Evolutionary conservation across 1,284 basidiomycete genomes (phyloP), one percentile per base, ranked within the genome.

Genomic region (Fistulina hepatica): DNA sequence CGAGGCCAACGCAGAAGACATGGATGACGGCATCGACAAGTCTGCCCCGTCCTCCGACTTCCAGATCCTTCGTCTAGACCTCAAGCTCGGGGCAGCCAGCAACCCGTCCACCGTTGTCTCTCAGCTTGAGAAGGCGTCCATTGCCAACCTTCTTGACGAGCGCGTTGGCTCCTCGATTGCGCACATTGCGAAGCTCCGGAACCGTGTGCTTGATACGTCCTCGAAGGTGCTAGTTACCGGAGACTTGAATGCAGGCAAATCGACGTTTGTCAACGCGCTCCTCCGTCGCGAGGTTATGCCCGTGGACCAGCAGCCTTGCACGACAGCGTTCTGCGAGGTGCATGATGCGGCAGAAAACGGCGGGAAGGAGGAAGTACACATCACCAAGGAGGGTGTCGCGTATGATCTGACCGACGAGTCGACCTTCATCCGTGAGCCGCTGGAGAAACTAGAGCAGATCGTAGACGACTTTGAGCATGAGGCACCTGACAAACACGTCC

Each of bases 181-280:
- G 10, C 93, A 98, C 54, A 76, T 98, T 41, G 73, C 83, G 46
- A 85, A 84, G 50, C 79, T 99, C 44, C 79, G 82, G 35, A 69
- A 76, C 40, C 84, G 95, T 33, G 81, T 98, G 15, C 71, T 85
- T 54, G 94, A 97, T 58, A 91, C 80, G 2, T 88, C 90, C 10
- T 94, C 90, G 49, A 92, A 97, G 56, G 93, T 99, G 32, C 77
- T 99, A 44, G 90, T 99, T 44, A 98, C 95, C n/a, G 95, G 95
- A 48, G 95, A 99, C 58, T 72, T 98, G 43, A 99, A 99, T 56
- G 88, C 95, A 21, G 95, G 95, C 52, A 99, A 99, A 63, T 97
- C 92, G 22, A 98, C 95, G 0, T 86, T 98, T 53, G 90, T 98
- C 58, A 98, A 99, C 52, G 88, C 93, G 2, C 67, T 99, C 23